A percentile compares a stretch with the other conserved stretches of the same genome.
phyloP scores from a whole-genome alignment of 495 filamentous ascomycete genomes.

The Bombardia bombarda region DNA sequence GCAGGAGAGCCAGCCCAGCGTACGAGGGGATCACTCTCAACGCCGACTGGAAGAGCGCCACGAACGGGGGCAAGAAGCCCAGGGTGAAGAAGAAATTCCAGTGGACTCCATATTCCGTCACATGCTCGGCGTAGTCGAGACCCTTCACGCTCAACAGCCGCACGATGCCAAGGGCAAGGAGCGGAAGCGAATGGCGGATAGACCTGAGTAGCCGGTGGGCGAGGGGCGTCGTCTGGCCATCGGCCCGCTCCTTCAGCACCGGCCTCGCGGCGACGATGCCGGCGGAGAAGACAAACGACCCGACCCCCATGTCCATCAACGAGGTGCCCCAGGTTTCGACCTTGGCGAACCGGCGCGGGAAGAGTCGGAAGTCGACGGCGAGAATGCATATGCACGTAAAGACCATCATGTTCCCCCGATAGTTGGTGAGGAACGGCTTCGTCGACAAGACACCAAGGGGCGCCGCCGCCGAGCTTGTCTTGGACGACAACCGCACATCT shows the following conservation, averaged over 20 bases:
- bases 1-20: slow-evolving; percentile 57
- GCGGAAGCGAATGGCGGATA: slow-evolving; percentile 70
- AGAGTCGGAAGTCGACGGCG: slow-evolving; percentile 92
- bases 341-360: slow-evolving; percentile 92
- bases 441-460: slow-evolving; percentile 54
- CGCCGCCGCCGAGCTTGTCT: slow-evolving; percentile 13
- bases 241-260: slow-evolving; percentile 63
- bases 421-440: slow-evolving; percentile 86
- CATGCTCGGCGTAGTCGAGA: slow-evolving; percentile 92
- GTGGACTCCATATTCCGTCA: slow-evolving; percentile 95
- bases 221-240: slow-evolving; percentile 40
- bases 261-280: slow-evolving; percentile 86
- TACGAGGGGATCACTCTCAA: slow-evolving; percentile 60
- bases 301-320: slow-evolving; percentile 95
- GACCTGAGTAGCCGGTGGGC: slow-evolving; percentile 50
- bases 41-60: slow-evolving; percentile 72
- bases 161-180: slow-evolving; percentile 73
- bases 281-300: slow-evolving; percentile 92
- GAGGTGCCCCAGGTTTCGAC: slow-evolving; percentile 98
- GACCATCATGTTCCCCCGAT: slow-evolving; percentile 87
- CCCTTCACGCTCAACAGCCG: slow-evolving; percentile 86
- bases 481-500: slow-evolving; percentile 29
- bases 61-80: slow-evolving; percentile 78
- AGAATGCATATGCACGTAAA: slow-evolving; percentile 87
- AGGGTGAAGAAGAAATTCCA: slow-evolving; percentile 99